Conservation (phyloP, 129 eudicot genomes). For the Lactuca sativa region DNA sequence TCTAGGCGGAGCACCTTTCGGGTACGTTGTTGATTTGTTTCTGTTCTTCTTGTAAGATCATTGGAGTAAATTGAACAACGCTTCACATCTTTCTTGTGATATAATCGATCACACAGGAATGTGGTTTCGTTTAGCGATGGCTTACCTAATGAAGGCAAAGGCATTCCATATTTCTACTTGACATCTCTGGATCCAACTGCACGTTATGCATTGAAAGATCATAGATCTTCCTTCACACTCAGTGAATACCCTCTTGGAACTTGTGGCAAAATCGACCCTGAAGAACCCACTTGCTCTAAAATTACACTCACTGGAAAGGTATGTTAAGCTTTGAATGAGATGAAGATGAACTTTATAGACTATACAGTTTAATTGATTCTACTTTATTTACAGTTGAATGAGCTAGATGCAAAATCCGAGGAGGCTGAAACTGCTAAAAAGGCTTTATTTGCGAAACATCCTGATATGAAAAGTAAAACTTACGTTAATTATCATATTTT, state of each 20-base stretch:
- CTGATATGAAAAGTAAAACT: conserved; percentile 75
- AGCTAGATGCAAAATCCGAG: conserved; percentile 44
- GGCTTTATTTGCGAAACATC: conserved; percentile 77
- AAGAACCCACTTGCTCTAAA: conserved; percentile 85
- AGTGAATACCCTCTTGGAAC: conserved; percentile 80
- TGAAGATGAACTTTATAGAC: no score
- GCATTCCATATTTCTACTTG: conserved; percentile 87
- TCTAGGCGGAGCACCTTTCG: conserved; percentile 94
- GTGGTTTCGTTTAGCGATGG: conserved; percentile 99
- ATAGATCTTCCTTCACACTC: conserved; percentile 72
- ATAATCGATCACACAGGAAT: conserved; percentile 56
- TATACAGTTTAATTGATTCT: not conserved
- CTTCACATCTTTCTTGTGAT: not conserved
- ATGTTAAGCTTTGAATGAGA: not conserved
- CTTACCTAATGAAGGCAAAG: conserved; percentile 65
- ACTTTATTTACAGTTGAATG: conserved; percentile 52
- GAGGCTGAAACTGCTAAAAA: conserved; percentile 67
- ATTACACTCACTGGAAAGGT: conserved; percentile 96
- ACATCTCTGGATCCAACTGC: conserved; percentile 93
- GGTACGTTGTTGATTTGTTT: conserved; percentile 44
- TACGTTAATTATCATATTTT: not conserved
- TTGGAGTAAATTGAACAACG: not conserved
- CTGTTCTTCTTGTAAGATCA: not conserved
- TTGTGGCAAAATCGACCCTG: conserved; percentile 87
- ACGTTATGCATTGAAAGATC: conserved; percentile 76